These are phyloP conservation scores for Phialophora expanda DNA, from an alignment of 2,329 filamentous ascomycete genomes.

Conservation along the genomic window DNA sequence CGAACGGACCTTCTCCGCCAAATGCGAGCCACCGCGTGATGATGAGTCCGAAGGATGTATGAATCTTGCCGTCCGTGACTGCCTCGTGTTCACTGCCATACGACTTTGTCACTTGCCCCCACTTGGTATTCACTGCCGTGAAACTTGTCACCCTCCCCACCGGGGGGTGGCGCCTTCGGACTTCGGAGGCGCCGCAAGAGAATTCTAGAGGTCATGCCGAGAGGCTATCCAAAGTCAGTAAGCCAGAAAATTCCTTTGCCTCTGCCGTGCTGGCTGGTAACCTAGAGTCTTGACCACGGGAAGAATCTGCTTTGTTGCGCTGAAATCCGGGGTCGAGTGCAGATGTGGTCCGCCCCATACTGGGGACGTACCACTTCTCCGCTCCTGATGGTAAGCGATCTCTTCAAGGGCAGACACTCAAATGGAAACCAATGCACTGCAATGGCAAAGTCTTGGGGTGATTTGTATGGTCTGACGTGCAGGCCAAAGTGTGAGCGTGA, in stretches of 20 bases:
- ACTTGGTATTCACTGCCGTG: not conserved
- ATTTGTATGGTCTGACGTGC: not conserved
- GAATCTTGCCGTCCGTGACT: conserved; percentile 2
- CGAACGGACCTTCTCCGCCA: not conserved
- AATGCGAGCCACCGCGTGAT: not conserved
- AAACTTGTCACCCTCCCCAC: not conserved
- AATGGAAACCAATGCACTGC: not conserved
- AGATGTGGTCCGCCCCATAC: conserved; percentile 4
- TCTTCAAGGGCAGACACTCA: not conserved
- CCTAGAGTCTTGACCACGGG: not conserved
- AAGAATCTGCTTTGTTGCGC: not conserved
- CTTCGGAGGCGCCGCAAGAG: conserved; percentile 26
- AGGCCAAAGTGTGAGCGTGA: not conserved
- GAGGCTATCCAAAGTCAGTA: not conserved
- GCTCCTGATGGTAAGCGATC: not conserved
- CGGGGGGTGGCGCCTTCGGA: conserved; percentile 4
- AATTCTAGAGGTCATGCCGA: not conserved
- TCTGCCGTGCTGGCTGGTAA: not conserved
- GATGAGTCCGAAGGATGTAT: not conserved
- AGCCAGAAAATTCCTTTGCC: not conserved
- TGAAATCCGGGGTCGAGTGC: not conserved
- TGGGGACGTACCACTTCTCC: conserved; percentile 7
- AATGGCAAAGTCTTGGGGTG: not conserved
- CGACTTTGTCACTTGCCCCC: not conserved
- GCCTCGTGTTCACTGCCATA: not conserved